Conservation (phyloP, 2,329 filamentous ascomycete species). For the Aspergillus ustus region DNA sequence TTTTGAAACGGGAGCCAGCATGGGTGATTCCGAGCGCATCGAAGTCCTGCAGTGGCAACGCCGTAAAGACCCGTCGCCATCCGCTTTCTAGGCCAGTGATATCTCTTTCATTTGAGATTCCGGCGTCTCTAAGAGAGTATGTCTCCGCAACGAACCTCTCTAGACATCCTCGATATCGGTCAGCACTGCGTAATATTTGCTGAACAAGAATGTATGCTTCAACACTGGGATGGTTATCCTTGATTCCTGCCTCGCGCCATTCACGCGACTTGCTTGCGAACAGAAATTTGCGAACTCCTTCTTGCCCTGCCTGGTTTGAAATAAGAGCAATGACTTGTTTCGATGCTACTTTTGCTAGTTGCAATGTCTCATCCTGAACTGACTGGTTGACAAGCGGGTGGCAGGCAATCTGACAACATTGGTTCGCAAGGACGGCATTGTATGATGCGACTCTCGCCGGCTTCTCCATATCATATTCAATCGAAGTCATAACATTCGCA, state of each 20-base stretch:
- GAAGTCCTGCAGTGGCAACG: conserved; percentile 60
- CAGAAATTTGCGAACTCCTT: conserved; percentile 48
- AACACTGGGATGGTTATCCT: conserved; percentile 47
- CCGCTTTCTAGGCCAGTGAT: conserved; percentile 39
- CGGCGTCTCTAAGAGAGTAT: conserved; percentile 40
- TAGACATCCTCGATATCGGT: conserved; percentile 41
- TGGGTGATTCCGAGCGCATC: conserved; percentile 54
- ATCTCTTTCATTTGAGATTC: conserved; percentile 39
- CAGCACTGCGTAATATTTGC: conserved; percentile 44
- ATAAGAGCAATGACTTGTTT: conserved; percentile 41
- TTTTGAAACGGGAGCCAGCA: conserved; percentile 46
- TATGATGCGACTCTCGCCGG: conserved; percentile 34
- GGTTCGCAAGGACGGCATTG: conserved; percentile 44
- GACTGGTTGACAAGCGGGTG: conserved; percentile 35
- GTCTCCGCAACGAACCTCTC: conserved; percentile 49
- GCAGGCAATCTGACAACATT: conserved; percentile 42
- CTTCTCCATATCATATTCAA: conserved; percentile 23
- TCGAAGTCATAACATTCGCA: conserved; percentile 22
- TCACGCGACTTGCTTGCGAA: conserved; percentile 49
- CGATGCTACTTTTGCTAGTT: conserved; percentile 40
- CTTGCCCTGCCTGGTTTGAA: conserved; percentile 38
- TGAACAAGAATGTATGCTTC: conserved; percentile 54
- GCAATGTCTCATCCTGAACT: conserved; percentile 30
- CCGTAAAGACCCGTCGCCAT: conserved; percentile 54
- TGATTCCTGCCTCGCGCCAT: conserved; percentile 54